phyloP scores from a whole-genome alignment of 139 green algal genomes.

The Chlamydomonas asymmetrica region DNA sequence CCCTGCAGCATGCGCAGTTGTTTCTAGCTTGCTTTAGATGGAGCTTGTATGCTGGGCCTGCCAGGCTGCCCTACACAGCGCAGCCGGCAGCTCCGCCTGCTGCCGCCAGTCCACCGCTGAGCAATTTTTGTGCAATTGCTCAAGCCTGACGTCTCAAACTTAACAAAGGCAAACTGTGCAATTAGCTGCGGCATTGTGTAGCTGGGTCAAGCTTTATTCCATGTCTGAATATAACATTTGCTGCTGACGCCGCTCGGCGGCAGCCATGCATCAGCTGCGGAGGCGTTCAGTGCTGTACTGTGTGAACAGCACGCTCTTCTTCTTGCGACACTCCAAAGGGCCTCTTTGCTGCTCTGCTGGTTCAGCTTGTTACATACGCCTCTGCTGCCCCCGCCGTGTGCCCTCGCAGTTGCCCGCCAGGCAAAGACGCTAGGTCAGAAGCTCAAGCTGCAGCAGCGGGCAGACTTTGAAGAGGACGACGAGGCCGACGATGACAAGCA shows the following conservation, averaged over 20 bases:
- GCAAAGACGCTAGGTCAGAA: slow-evolving; percentile 66
- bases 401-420: slow-evolving; percentile 65
- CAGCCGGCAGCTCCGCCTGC: no score
- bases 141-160: no score
- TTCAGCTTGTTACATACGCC: neutral
- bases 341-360: no score
- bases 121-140: no score
- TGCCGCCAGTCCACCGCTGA: no score
- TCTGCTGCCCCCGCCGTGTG: neutral
- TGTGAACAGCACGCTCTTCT: neutral
- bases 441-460: slow-evolving; percentile 58
- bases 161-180: no score
- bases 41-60: no score
- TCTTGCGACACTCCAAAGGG: no score
- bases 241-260: neutral
- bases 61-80: no score
- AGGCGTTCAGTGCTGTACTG: neutral
- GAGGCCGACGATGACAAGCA: slow-evolving; percentile 52
- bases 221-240: neutral
- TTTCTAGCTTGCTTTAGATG: no score
- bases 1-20: slow-evolving; percentile 10
- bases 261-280: neutral
- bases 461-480: slow-evolving; percentile 54
- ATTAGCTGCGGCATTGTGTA: no score
- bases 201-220: no score